phyloP scores from a whole-genome alignment of 2,329 filamentous ascomycete genomes.

The Fusarium clavum region DNA sequence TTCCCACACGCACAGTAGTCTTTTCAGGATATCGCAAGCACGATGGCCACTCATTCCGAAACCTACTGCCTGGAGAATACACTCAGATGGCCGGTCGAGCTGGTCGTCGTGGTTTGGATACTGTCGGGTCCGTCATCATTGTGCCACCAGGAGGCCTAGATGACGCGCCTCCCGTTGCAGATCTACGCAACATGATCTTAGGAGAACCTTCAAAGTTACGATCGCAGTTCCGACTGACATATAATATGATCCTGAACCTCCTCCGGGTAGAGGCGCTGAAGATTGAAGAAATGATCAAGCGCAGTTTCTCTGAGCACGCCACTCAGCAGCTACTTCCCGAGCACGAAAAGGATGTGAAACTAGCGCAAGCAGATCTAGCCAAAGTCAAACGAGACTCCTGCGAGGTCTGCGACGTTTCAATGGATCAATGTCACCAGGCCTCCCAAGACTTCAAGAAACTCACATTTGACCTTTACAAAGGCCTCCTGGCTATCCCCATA shows the following conservation, averaged over 20 bases:
- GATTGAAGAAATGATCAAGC: conserved; percentile 99
- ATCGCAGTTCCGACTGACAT: conserved; percentile 96
- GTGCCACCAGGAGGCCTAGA: conserved; percentile 82
- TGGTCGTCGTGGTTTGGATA: conserved; percentile 90
- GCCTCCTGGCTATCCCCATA: conserved; percentile 81
- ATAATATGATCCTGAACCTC: conserved; percentile 99
- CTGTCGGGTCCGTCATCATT: conserved; percentile 93
- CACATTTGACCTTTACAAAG: conserved; percentile 83
- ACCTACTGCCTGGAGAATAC: conserved; percentile 93
- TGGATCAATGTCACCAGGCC: conserved; percentile 84
- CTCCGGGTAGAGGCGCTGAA: conserved; percentile 95
- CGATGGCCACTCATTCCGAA: conserved; percentile 90
- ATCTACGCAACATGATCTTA: conserved; percentile 92
- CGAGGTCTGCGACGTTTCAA: conserved; percentile 80
- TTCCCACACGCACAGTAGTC: conserved; percentile 95
- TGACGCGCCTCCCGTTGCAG: conserved; percentile 86
- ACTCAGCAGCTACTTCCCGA: conserved; percentile 94
- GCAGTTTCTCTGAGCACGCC: conserved; percentile 97
- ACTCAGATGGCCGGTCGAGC: conserved; percentile 98
- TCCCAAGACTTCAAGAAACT: conserved; percentile 82
- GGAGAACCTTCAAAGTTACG: conserved; percentile 94
- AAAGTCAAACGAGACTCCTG: conserved; percentile 91
- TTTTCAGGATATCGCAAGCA: conserved; percentile 98
- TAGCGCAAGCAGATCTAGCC: conserved; percentile 90
- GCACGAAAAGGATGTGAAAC: conserved; percentile 92